phyloP scores from a whole-genome alignment of 1,139 yeast species.

The Hyphopichia buzzinii region DNA sequence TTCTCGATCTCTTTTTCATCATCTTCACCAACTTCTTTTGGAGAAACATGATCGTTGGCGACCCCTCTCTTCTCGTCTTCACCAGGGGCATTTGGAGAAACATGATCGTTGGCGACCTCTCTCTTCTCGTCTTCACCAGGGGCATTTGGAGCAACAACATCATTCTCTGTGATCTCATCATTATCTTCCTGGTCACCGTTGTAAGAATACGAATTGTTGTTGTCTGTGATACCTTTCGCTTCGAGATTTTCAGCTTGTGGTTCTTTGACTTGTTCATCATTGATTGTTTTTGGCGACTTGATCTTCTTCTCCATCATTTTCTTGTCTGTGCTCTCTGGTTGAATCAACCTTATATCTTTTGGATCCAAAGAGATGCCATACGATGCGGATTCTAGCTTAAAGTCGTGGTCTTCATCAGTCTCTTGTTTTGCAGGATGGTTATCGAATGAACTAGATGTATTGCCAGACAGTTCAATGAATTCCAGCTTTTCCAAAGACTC shows the following conservation, averaged over 20 bases:
- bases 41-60: slow-evolving; percentile 4
- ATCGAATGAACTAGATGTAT: not conserved
- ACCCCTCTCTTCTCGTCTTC: slow-evolving; percentile 11
- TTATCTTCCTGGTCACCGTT: slow-evolving; percentile 47
- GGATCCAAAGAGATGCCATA: slow-evolving; percentile 4
- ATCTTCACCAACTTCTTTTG: slow-evolving; percentile 3
- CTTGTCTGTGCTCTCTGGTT: not conserved
- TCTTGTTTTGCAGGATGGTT: not conserved
- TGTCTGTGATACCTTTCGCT: not conserved
- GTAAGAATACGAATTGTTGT: slow-evolving; percentile 18
- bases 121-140: slow-evolving; percentile 24
- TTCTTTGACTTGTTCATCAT: no score
- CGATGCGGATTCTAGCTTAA: slow-evolving; percentile 4
- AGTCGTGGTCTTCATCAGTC: not conserved
- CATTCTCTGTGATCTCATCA: slow-evolving; percentile 18
- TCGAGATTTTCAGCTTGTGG: not conserved
- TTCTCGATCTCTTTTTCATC: not conserved
- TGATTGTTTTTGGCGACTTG: not conserved
- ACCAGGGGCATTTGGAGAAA: slow-evolving; percentile 43
- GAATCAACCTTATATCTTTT: slow-evolving; percentile 2
- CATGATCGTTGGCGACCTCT: slow-evolving; percentile 6
- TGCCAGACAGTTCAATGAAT: not conserved
- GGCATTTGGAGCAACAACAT: slow-evolving; percentile 47
- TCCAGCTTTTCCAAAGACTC: not conserved
- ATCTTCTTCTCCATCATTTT: not conserved